phyloP scores from a whole-genome alignment of 2,329 filamentous ascomycete species.

The Bimuria novae-zelandiae region DNA sequence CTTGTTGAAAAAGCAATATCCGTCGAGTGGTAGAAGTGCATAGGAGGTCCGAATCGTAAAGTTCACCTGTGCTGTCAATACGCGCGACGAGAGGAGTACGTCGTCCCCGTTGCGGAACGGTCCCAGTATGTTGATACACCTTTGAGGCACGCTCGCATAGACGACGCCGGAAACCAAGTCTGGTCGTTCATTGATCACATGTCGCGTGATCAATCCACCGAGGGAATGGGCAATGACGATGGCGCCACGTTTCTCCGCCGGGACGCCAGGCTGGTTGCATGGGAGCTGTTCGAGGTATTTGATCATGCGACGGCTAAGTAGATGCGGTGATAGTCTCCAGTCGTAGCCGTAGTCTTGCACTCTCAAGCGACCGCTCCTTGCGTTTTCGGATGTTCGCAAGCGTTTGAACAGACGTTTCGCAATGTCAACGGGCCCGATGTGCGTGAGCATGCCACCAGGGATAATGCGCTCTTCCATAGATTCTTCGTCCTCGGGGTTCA shows the following conservation, averaged over 20 bases:
- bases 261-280: conserved; percentile 67
- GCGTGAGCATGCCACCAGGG: conserved; percentile 83
- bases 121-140: conserved; percentile 89
- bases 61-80: conserved; percentile 90
- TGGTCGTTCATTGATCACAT: conserved; percentile 83
- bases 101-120: conserved; percentile 91
- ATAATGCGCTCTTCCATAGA: conserved; percentile 82
- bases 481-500: conserved; percentile 81
- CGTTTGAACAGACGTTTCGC: conserved; percentile 80
- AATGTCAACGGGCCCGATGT: conserved; percentile 91
- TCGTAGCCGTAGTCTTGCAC: conserved; percentile 94
- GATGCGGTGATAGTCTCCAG: conserved; percentile 83
- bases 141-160: conserved; percentile 82
- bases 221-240: conserved; percentile 84
- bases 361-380: conserved; percentile 69
- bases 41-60: conserved; percentile 89
- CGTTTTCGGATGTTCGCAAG: conserved; percentile 74
- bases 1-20: conserved; percentile 85
- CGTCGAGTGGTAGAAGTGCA: conserved; percentile 82
- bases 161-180: conserved; percentile 85
- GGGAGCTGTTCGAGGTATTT: conserved; percentile 74
- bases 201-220: conserved; percentile 83
- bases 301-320: conserved; percentile 73
- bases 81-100: conserved; percentile 84
- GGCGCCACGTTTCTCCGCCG: conserved; percentile 66